These are phyloP conservation scores for Curvularia eragrostidis DNA, from an alignment of 2,329 filamentous ascomycete genomes.

Conservation along the genomic window DNA sequence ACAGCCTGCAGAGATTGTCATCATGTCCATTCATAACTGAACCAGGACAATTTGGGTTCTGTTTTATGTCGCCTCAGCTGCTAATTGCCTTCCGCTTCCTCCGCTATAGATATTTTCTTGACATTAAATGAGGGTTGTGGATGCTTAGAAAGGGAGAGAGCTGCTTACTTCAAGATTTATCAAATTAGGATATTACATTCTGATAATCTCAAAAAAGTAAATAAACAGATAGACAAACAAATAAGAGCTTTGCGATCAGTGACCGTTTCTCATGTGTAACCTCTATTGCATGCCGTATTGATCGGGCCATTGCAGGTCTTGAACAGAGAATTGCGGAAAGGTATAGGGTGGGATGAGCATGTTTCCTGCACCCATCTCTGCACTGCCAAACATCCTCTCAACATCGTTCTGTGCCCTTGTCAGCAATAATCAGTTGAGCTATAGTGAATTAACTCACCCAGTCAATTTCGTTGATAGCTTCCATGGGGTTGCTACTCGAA, in stretches of 20 bases:
- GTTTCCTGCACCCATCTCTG: conserved; percentile 33
- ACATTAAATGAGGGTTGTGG: neutral
- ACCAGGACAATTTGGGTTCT: no score
- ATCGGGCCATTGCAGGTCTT: conserved; percentile 32
- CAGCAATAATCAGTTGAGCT: neutral
- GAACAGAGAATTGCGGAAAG: conserved; percentile 40
- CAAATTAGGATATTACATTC: neutral
- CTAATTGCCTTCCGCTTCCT: no score
- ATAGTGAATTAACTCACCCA: conserved; percentile 62
- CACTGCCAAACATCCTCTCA: conserved; percentile 54
- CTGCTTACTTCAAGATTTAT: no score
- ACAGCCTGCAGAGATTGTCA: no score
- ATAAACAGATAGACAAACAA: no score
- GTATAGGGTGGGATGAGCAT: conserved; percentile 47
- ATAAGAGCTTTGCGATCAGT: neutral
- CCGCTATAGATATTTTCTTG: no score
- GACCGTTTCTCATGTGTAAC: neutral
- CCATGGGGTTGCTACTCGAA: conserved; percentile 30
- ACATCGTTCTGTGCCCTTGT: conserved; percentile 52
- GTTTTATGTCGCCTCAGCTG: no score
- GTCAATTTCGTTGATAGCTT: conserved; percentile 62
- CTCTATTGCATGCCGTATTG: neutral
- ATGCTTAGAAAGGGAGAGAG: neutral
- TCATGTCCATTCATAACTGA: no score
- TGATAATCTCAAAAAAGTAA: neutral